phyloP scores from a whole-genome alignment of 2,329 filamentous ascomycete species.

The Colletotrichum tofieldiae region DNA sequence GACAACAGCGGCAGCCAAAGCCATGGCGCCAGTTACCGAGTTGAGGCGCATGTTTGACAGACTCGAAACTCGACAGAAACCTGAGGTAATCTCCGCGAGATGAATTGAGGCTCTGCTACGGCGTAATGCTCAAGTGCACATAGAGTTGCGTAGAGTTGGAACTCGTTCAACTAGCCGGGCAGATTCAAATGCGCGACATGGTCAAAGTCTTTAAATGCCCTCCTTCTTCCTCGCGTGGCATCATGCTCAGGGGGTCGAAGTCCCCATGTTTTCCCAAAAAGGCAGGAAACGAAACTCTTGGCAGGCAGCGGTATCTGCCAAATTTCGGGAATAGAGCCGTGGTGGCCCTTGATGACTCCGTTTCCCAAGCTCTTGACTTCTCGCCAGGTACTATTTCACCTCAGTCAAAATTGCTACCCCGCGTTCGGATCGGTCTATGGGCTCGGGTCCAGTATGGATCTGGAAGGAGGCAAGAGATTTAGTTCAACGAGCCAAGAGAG shows the following conservation, averaged over 20 bases:
- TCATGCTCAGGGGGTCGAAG: neutral
- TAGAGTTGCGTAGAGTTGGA: neutral
- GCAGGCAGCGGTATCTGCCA: slow-evolving; percentile 12
- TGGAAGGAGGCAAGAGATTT: slow-evolving; percentile 41
- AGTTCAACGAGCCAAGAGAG: slow-evolving; percentile 39
- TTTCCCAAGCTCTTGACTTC: neutral
- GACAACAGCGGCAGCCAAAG: slow-evolving; percentile 37
- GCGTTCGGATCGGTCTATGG: slow-evolving; percentile 11
- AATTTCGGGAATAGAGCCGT: neutral
- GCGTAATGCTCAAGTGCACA: neutral
- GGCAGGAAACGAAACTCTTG: slow-evolving; percentile 39
- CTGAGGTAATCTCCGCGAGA: neutral
- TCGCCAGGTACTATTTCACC: neutral
- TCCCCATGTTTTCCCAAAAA: slow-evolving; percentile 15
- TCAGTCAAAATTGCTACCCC: slow-evolving; percentile 24
- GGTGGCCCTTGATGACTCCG: neutral
- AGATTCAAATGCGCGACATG: neutral
- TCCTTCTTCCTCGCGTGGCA: neutral
- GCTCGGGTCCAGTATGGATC: slow-evolving; percentile 24
- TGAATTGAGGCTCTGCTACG: neutral
- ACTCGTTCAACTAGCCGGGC: no score
- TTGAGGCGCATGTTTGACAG: slow-evolving; percentile 43
- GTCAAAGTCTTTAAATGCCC: slow-evolving; percentile 9
- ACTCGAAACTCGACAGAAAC: no score
- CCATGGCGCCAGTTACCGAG: slow-evolving; percentile 35